Conservation (phyloP, 805 yeast species). For the Wickerhamiella spandovensis region DNA sequence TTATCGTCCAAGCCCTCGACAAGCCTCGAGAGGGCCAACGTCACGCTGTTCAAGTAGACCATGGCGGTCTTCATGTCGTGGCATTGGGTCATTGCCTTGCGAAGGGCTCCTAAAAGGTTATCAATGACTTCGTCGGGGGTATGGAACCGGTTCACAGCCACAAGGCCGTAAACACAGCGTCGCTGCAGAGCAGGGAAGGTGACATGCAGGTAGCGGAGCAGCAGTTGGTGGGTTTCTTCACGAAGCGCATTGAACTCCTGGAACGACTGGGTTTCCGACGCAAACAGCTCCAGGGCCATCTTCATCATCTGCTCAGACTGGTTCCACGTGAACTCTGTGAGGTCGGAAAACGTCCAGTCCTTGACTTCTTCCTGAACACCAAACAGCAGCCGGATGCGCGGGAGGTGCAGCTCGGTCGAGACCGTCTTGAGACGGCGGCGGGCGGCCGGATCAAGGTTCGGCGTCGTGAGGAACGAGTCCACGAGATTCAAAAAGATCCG, state of each 20-base stretch:
- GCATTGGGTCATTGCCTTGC: background rate
- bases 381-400: background rate
- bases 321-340: constrained; percentile 1
- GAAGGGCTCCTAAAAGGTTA: background rate
- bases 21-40: background rate
- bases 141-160: constrained; percentile 2
- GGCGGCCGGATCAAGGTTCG: background rate
- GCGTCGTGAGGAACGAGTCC: constrained; percentile 7
- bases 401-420: constrained; percentile 2
- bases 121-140: background rate
- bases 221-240: background rate
- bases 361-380: constrained; percentile 3
- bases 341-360: background rate
- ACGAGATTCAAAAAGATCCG: constrained; percentile 6
- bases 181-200: constrained; percentile 4
- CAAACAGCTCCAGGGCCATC: constrained; percentile 3
- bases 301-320: constrained; percentile 3
- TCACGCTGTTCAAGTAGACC: background rate
- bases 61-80: background rate
- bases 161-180: constrained; percentile 3
- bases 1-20: constrained; percentile 1
- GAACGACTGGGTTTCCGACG: constrained; percentile 1
- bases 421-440: constrained; percentile 1
- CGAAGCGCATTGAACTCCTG: background rate
- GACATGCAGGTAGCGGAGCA: background rate